Evolutionary conservation across 1,284 basidiomycete species (phyloP).

Genomic region (Polyporus tsugae): DNA sequence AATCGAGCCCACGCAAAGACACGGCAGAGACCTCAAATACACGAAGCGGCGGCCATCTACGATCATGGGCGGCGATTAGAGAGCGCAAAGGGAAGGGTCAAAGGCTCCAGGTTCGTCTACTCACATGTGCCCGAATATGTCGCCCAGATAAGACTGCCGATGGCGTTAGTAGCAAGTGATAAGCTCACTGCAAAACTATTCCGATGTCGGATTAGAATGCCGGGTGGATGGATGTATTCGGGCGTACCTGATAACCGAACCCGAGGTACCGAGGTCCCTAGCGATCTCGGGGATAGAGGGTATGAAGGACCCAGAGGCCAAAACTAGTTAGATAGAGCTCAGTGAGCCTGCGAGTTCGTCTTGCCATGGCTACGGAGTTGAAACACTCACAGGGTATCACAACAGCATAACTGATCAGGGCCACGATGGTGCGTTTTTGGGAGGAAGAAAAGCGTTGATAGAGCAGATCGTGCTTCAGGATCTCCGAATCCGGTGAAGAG

Average conservation of each 20-base stretch:
- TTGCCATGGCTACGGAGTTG: neutral
- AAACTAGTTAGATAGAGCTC: slow-evolving; percentile 53
- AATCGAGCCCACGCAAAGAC: slow-evolving; percentile 66
- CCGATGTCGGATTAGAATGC: neutral
- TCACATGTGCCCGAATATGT: slow-evolving; percentile 60
- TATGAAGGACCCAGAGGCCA: slow-evolving; percentile 73
- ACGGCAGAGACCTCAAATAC: slow-evolving; percentile 67
- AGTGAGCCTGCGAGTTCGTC: slow-evolving; percentile 1
- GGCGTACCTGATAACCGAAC: slow-evolving; percentile 61
- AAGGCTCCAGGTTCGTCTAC: slow-evolving; percentile 21
- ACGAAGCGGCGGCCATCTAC: slow-evolving; percentile 70
- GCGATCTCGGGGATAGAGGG: slow-evolving; percentile 76
- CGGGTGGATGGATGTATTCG: neutral
- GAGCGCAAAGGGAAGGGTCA: neutral
- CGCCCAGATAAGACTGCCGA: slow-evolving; percentile 60
- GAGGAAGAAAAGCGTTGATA: slow-evolving; percentile 36
- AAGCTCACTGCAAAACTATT: slow-evolving; percentile 53
- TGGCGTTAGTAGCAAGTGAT: slow-evolving; percentile 51
- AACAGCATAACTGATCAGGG: slow-evolving; percentile 60
- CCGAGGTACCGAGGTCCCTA: slow-evolving; percentile 63
- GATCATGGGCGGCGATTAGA: neutral
- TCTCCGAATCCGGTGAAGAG: slow-evolving; percentile 17
- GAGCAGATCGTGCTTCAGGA: slow-evolving; percentile 33
- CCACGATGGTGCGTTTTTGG: slow-evolving; percentile 57
- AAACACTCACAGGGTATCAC: slow-evolving; percentile 56